A percentile compares a stretch with the other conserved stretches of the same genome.
Evolutionary conservation across 495 filamentous ascomycete genomes (phyloP).

Genomic region (Aspergillus asperescens): DNA sequence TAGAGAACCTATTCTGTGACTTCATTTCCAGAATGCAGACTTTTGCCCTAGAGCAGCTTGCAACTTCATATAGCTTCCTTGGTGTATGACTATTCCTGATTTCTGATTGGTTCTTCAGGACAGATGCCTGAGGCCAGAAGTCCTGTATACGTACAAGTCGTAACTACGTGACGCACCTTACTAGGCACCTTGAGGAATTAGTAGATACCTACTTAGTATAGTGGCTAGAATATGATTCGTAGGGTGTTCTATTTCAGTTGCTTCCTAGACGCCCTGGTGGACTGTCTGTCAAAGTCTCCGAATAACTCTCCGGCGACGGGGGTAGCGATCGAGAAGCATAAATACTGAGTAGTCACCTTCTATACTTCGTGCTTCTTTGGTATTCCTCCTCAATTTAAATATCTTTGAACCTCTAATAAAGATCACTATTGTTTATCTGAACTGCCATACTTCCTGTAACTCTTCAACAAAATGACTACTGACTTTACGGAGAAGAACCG

Average conservation of each 20-base stretch:
- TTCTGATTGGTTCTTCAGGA: conserved; percentile 17
- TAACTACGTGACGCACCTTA: too few species aligned
- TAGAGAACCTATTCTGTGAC: too few species aligned
- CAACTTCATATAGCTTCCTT: neutral
- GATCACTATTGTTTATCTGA: neutral
- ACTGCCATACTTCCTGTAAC: neutral
- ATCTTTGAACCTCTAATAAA: neutral
- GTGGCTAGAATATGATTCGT: neutral
- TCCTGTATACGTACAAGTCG: neutral
- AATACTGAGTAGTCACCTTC: neutral
- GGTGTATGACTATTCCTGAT: conserved; percentile 24
- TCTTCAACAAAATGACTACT: neutral
- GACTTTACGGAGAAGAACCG: conserved; percentile 49
- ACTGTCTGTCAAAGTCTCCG: neutral
- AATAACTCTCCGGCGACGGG: neutral
- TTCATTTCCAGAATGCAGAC: neutral
- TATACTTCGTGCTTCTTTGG: neutral
- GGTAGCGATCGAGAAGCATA: neutral
- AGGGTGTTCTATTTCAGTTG: neutral
- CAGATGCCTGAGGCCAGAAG: neutral
- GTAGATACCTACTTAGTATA: neutral
- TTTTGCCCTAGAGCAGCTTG: neutral
- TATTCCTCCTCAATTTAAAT: neutral
- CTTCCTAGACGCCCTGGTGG: neutral
- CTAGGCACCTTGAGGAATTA: neutral